Evolutionary conservation across 345 rosid species (phyloP).

Genomic region (Citrus cavaleriei): DNA sequence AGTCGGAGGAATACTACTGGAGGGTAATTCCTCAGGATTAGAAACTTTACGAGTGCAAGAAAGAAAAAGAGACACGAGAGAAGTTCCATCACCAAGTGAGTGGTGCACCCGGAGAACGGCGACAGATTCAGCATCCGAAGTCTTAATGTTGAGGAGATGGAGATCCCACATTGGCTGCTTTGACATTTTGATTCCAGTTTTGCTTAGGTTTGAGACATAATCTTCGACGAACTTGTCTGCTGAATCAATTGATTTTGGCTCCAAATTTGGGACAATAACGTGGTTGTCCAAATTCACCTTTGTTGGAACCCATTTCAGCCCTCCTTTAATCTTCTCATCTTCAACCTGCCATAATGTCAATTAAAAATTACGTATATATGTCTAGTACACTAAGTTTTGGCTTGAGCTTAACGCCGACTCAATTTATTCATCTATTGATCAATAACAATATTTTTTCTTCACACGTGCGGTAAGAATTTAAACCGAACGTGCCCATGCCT

Average conservation of each 20-base stretch:
- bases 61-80: constrained; percentile 38
- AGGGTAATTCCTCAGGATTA: constrained; percentile 18
- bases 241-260: neutral
- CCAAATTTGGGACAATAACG: constrained; percentile 17
- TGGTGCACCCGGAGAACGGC: constrained; percentile 33
- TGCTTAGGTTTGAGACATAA: constrained; percentile 21
- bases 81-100: constrained; percentile 34
- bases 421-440: no score
- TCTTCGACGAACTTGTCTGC: constrained; percentile 31
- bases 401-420: no score
- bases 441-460: no score
- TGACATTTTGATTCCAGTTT: constrained; percentile 19
- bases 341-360: constrained; percentile 6
- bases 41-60: constrained; percentile 20
- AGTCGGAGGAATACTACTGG: neutral
- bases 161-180: constrained; percentile 38
- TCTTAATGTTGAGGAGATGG: constrained; percentile 35
- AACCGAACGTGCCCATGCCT: no score
- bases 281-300: constrained; percentile 31
- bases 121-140: constrained; percentile 26
- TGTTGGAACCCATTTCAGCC: constrained; percentile 34
- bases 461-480: no score
- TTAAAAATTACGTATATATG: no score
- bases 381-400: no score
- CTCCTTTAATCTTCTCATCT: constrained; percentile 15